Base-by-base conservation (phyloP, 163 green algal genomes). In the Chlorella variabilis region DNA sequence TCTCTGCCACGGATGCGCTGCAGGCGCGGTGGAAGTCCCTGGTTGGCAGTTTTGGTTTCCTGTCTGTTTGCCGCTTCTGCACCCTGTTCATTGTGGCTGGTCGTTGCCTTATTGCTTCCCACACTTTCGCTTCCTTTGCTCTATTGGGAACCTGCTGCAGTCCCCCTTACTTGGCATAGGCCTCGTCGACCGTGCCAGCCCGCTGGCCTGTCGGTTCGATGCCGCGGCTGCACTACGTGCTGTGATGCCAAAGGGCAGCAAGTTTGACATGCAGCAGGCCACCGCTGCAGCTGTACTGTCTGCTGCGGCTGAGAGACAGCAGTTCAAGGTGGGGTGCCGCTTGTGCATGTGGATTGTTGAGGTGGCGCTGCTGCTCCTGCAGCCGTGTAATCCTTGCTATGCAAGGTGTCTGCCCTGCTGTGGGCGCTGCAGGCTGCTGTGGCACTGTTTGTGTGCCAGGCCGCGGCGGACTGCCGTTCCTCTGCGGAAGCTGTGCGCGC, bases 361-460 rank as follows among this genome's bases (percentile, higher is more conserved):
- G n/a, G 11, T 54, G 23, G 3, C 34, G 5, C 56, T 45, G 38
- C 20, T 63, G 42, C 42, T 38, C 39, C 2, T 58, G 66, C 3
- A 8, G 25, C 29, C 59, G 5, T 38, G 29, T 27, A 67, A 11
- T 18, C n/a, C 27, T 39, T 67, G 54, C 54, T 29, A 29, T 63
- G 5, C 23, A 9, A 29, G 5, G 54, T 6, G 54, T n/a, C 54
- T 71, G 65, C 38, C n/a, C n/a, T n/a, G n/a, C 38, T 54, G 36
- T 29, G 4, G 34, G 4, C 31, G 18, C 38, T 74, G 66, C 33
- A 58, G 39, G 66, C 39, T 54, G 3, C 38, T 11, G 67, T 56
- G 21, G 41, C 39, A 27, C 62, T 87, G 54, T 78, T 87, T 70
- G 82, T 51, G 17, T 87, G 83, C 49, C 42, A 34, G 13, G 29